These are phyloP conservation scores for Sclerotinia nivalis DNA, from an alignment of 2,329 filamentous ascomycete genomes.

Conservation along the genomic window DNA sequence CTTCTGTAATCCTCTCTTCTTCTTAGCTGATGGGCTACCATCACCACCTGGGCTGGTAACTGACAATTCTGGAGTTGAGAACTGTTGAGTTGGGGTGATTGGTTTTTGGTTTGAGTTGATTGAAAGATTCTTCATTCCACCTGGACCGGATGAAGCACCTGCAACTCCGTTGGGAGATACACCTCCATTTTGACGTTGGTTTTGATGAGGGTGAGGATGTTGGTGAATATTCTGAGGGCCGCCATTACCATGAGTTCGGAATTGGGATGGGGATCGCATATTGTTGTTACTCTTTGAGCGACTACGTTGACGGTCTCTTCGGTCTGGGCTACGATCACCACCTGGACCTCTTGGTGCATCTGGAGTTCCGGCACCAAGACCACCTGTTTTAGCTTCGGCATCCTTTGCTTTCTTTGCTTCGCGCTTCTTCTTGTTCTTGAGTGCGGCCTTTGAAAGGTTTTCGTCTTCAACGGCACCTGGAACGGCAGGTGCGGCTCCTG, in stretches of 20 bases:
- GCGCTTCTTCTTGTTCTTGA: slow-evolving; percentile 99
- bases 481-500: slow-evolving; percentile 65
- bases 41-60: slow-evolving; percentile 54
- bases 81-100: slow-evolving; percentile 32
- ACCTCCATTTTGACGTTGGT: slow-evolving; percentile 16
- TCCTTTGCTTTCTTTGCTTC: slow-evolving; percentile 90
- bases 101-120: slow-evolving; percentile 31
- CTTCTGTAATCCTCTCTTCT: slow-evolving; percentile 89
- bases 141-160: slow-evolving; percentile 19
- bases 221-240: slow-evolving; percentile 44
- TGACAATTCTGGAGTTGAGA: slow-evolving; percentile 49
- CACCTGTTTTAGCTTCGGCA: slow-evolving; percentile 60
- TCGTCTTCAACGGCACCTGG: slow-evolving; percentile 64
- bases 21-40: slow-evolving; percentile 82
- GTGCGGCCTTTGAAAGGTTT: slow-evolving; percentile 75
- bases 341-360: slow-evolving; percentile 36
- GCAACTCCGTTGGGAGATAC: slow-evolving; percentile 9
- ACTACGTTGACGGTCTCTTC: slow-evolving; percentile 58
- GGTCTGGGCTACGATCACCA: slow-evolving; percentile 40
- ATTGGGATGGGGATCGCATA: slow-evolving; percentile 48
- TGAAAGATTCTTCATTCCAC: slow-evolving; percentile 41
- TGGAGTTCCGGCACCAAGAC: slow-evolving; percentile 40
- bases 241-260: slow-evolving; percentile 49
- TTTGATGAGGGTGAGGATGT: slow-evolving; percentile 28
- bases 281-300: slow-evolving; percentile 49